Base-by-base conservation (phyloP, 208 protist species). In the Balamuthia mandrillaris region DNA sequence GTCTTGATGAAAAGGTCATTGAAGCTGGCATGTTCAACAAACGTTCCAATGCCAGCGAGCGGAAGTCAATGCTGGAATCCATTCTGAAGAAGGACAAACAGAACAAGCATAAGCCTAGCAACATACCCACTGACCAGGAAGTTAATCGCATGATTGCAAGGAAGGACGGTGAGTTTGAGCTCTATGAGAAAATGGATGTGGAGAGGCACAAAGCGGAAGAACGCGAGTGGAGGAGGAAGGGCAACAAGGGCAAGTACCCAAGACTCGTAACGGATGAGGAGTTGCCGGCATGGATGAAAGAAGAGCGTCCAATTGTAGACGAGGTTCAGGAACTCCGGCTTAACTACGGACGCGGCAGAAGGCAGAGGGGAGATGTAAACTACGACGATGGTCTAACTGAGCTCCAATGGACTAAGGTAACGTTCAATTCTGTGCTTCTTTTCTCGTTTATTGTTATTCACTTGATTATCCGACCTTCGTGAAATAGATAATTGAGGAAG, bases 21-120 rank as follows among this genome's bases (percentile, higher is more conserved):
- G 85, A 93, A 56, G 92, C 92, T 0, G 92, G 92, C 85, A 86
- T 88, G 52, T 94, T 94, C 56, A 91, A 94, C 78, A 68, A 90
- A 4, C 91, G 87, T 12, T 87, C 81, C 4, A 89, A 68, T 18
- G 60, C 42, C 16, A 75, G 47, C 14, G 90, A 93, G 4, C 16
- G 88, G 39, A 37, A 52, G 14, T 14, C 54, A 5, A 84, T 93
- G 51, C 35, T 94, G n/a, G 68, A 85, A 58, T 14, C n/a, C 33
- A 12, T 89, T 16, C 1, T 87, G 82, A 33, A 24, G 16, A 49
- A 90, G 21, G 75, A 74, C 37, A 60, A 86, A 18, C 54, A 65
- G 41, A 84, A 44, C 6, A 68, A 88, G n/a, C 68, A 88, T 51
- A 86, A 90, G 14, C 27, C 74, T 37, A 70, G 88, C 21, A 78